Conservation (phyloP, 2,329 filamentous ascomycete genomes). For the Xylariaceae sp. region DNA sequence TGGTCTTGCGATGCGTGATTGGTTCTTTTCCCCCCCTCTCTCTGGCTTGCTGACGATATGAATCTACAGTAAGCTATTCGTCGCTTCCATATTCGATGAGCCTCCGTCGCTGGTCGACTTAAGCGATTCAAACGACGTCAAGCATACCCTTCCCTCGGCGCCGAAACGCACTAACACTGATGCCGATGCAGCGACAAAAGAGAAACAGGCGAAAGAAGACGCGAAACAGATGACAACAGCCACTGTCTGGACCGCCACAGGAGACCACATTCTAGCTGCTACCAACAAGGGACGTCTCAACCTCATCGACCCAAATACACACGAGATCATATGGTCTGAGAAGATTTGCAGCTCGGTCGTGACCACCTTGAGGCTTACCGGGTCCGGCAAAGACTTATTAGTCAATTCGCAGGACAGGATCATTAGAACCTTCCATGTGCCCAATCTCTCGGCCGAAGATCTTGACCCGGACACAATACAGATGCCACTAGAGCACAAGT, state of each 20-base stretch:
- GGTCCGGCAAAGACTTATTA: conserved; percentile 79
- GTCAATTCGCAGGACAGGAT: conserved; percentile 93
- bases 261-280: conserved; percentile 83
- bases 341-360: conserved; percentile 84
- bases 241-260: conserved; percentile 77
- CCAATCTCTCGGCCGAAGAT: conserved; percentile 63
- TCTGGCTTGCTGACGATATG: conserved; percentile 1
- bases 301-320: conserved; percentile 78
- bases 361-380: conserved; percentile 77
- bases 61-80: conserved; percentile 66
- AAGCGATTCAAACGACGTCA: conserved; percentile 61
- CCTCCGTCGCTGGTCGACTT: conserved; percentile 84
- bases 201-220: conserved; percentile 86
- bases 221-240: conserved; percentile 93
- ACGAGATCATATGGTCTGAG: conserved; percentile 80
- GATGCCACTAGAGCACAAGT: conserved; percentile 92
- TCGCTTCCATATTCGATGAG: conserved; percentile 89
- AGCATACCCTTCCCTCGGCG: conserved; percentile 72
- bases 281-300: conserved; percentile 97
- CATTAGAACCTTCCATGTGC: conserved; percentile 85
- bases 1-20: not conserved
- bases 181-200: conserved; percentile 61
- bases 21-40: not conserved
- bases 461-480: conserved; percentile 81
- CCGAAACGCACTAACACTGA: conserved; percentile 69